A percentile compares a stretch with the other conserved stretches of the same genome.
Conservation (phyloP, 2,329 filamentous ascomycete genomes). For the Fusarium palustre region DNA sequence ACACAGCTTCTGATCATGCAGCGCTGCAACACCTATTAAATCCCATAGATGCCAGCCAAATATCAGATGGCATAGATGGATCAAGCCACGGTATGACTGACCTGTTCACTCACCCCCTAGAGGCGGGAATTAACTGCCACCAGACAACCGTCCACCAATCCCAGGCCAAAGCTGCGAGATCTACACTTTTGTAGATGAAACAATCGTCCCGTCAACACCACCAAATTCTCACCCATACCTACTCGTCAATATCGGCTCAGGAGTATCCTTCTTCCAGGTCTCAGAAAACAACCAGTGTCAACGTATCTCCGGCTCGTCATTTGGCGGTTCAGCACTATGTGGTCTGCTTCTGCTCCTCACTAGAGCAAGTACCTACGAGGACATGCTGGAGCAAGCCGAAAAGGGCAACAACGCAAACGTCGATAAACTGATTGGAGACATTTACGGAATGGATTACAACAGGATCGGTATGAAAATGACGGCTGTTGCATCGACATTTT, state of each 20-base stretch:
- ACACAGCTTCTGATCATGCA: neutral
- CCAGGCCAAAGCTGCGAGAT: constrained; percentile 72
- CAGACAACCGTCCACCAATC: constrained; percentile 20
- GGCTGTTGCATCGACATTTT: constrained; percentile 95
- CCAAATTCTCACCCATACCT: constrained; percentile 92
- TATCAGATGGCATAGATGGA: constrained; percentile 17
- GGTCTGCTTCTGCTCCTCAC: constrained; percentile 93
- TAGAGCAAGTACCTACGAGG: constrained; percentile 91
- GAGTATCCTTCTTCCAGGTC: constrained; percentile 97
- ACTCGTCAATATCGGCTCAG: constrained; percentile 96
- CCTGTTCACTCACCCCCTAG: fast-evolving
- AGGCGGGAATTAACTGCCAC: fast-evolving
- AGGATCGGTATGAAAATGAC: constrained; percentile 97
- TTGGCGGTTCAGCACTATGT: constrained; percentile 96
- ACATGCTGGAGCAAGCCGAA: constrained; percentile 93
- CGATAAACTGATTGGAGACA: constrained; percentile 97
- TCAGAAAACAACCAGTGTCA: constrained; percentile 86
- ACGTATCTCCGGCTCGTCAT: constrained; percentile 92
- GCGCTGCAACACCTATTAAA: neutral
- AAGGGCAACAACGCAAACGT: constrained; percentile 91
- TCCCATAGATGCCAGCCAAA: neutral
- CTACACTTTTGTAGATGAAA: constrained; percentile 90
- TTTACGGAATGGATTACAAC: constrained; percentile 94
- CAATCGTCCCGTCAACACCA: constrained; percentile 88
- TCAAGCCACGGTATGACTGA: constrained; percentile 24